Percentiles rank a stretch among this genome's conserved stretches.
Evolutionary conservation across 345 rosid species (phyloP).

Genomic region (Salix udensis): DNA sequence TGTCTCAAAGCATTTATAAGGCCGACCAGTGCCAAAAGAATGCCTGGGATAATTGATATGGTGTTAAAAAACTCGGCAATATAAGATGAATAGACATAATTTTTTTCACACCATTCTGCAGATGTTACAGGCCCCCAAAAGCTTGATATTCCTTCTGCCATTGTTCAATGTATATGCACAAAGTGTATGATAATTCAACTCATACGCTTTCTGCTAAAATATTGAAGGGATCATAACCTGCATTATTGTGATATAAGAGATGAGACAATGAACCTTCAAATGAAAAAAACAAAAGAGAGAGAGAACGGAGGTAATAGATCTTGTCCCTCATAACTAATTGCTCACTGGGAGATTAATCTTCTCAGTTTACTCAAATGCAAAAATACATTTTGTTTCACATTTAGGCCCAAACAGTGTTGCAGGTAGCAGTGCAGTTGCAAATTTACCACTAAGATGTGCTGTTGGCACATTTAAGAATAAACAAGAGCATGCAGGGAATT

Average conservation of each 20-base stretch:
- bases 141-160: constrained; percentile 73
- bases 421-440: too few relatives aligned
- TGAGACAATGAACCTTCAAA: not conserved
- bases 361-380: not conserved
- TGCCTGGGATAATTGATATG: constrained; percentile 64
- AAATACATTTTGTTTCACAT: too few relatives aligned
- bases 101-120: constrained; percentile 82
- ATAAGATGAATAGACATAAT: constrained; percentile 67
- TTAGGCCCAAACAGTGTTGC: too few relatives aligned
- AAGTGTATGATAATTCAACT: constrained; percentile 8
- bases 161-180: constrained; percentile 27
- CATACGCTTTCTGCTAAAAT: constrained; percentile 15
- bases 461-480: too few relatives aligned
- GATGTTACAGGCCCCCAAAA: constrained; percentile 98
- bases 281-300: not conserved
- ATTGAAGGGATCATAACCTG: constrained; percentile 24
- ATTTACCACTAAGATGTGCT: too few relatives aligned
- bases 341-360: not conserved
- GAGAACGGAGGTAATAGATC: not conserved
- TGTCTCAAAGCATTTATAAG: constrained; percentile 80
- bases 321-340: not conserved
- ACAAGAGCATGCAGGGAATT: not conserved
- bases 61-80: constrained; percentile 93
- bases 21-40: constrained; percentile 77
- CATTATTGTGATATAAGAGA: not conserved